Conservation (phyloP, 208 protist genomes). For the Endotrypanum monterogeii region DNA sequence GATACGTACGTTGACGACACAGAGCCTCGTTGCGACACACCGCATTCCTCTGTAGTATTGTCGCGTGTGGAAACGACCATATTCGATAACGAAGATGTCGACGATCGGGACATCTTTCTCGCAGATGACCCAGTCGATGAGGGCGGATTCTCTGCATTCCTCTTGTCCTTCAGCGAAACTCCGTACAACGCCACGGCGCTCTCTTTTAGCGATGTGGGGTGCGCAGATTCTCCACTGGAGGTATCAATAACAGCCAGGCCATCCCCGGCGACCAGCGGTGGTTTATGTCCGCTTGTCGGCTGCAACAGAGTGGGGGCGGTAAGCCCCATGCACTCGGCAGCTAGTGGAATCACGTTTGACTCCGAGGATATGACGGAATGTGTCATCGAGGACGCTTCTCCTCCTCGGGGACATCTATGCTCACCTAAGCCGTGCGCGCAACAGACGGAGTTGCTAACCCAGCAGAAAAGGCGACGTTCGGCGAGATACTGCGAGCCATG, state of each 20-base stretch:
- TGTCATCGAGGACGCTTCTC: background rate
- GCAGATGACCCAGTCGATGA: constrained; percentile 3
- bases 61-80: constrained; percentile 23
- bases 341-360: constrained; percentile 1
- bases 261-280: background rate
- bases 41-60: background rate
- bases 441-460: background rate
- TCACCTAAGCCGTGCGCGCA: background rate
- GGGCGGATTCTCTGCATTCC: background rate
- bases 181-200: constrained; percentile 4
- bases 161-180: constrained; percentile 1
- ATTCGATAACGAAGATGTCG: constrained; percentile 4
- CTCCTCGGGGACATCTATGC: constrained; percentile 9
- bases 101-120: background rate
- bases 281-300: background rate
- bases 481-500: constrained; percentile 33
- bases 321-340: background rate
- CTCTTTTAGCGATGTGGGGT: constrained; percentile 11
- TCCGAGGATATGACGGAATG: background rate
- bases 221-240: background rate
- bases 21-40: background rate
- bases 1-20: background rate
- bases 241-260: constrained; percentile 15
- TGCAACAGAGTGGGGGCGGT: background rate
- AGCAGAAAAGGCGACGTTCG: background rate